Evolutionary conservation across 78 protist species (phyloP), one percentile per base, ranked within the genome.

Genomic region (Carpediemonas membranifera): DNA sequence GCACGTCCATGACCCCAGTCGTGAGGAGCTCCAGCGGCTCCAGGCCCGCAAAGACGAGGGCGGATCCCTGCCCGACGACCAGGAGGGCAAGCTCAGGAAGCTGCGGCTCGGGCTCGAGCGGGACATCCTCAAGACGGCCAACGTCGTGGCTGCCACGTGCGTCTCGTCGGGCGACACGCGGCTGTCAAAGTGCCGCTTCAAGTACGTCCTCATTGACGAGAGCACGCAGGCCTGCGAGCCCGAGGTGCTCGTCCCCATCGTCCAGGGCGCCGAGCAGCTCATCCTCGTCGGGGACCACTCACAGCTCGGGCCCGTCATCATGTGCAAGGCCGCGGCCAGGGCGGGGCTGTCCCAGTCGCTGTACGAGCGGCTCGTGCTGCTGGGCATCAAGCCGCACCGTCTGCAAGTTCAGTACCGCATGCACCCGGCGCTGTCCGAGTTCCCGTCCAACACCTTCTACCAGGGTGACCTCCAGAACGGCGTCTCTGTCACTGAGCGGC

Each of bases 161-260:
- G 92, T 84, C 21, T 91, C 92, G n/a, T 89, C 97, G 1, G 99
- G 98, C 31, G 99, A 94, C 73, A 89, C 87, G 31, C 83, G 99
- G 28, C 78, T 96, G n/a, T 7, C 58, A 0, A 15, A 24, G 27
- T 54, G 84, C 64, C 68, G 80, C 51, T 95, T 94, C 87, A 74
- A 78, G 14, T 64, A 77, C 24, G 96, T 94, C 37, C 73, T 95
- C 15, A 77, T 95, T 19, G 98, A 95, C 78, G 99, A 97, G 84
- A 19, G 87, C 27, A 94, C 98, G 2, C 97, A 92, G 74, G 94
- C 98, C 25, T 84, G 95, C 21, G 99, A 97, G 82, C 98, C 99
- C 18, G 99, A 95, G 84, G 65, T 86, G 36, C 74, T 97, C 2
- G 89, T 95, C 64, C 97, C 98, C 11, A 44, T 97, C 36, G 92